Evolutionary conservation across 2,329 filamentous ascomycete genomes (phyloP), one percentile per base, ranked within the genome.

Genomic region (Sarocladium brachiariae): DNA sequence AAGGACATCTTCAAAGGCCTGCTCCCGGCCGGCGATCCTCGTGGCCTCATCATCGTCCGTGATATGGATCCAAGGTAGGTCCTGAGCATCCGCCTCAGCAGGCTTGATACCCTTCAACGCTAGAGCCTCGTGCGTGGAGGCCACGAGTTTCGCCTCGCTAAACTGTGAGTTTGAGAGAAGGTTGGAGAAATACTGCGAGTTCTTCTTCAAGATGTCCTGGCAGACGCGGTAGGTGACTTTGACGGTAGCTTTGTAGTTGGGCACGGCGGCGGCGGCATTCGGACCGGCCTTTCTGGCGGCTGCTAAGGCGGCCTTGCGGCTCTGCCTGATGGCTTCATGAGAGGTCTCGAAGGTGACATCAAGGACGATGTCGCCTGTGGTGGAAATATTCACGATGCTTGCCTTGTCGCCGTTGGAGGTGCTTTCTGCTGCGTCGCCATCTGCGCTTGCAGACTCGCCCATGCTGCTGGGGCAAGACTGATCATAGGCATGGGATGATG

Each of bases 11-110:
- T 75, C 76, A 56, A 87, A 80, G n/a, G 80, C 72, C 6, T 70
- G 69, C 56, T 84, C 81, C 30, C 86, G 77, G 7, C 77, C 74
- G 10, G 78, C 74, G 1, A 73, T 69, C 30, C 74, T 76, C 47
- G 84, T 86, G 19, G 83, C 84, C 53, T 83, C 77, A 53, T 88
- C 86, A 53, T 89, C 78, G 58, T 89, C 82, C 2, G 75, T 69
- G 58, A 90, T 84, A 38, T 68, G 58, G 50, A 90, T 73, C 61
- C 74, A 72, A 2, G 86, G 86, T n/a, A 90, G 71, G 27, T 79
- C 73, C 1, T 63, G 56, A 8, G 68, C 58, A 9, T 73, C 70
- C 2, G 75, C 72, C 39, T 79, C 72, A 14, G 65, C 67, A 1
- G 81, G 71, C 38, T 69, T 70, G 23, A 76, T 58, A 49, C 76